These are phyloP conservation scores for Populus hybrid DNA, from an alignment of 441 rosid genomes.

Conservation along the genomic window DNA sequence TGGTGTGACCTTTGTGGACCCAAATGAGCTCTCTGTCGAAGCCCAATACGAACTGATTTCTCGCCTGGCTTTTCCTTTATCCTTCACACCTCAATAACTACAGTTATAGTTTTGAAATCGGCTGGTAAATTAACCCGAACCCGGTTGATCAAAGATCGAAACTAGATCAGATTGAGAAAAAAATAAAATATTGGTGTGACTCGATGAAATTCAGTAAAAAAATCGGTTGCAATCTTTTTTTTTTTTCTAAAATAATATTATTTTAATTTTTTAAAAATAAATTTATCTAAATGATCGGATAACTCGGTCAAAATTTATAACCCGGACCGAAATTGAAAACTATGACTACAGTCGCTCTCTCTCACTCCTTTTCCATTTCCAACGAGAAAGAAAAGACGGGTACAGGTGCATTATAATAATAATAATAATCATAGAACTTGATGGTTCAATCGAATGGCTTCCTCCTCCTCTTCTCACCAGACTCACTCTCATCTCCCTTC, in stretches of 20 bases:
- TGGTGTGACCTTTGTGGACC: background rate
- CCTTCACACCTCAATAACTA: background rate
- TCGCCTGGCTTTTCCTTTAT: background rate
- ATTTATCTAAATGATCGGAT: no score
- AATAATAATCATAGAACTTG: slow-evolving; percentile 16
- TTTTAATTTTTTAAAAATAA: no score
- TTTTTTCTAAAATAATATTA: no score
- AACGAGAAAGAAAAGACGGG: background rate
- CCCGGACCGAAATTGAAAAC: no score
- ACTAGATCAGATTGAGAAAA: no score
- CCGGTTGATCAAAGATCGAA: no score
- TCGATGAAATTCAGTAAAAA: no score
- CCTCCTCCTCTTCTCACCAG: slow-evolving; percentile 50
- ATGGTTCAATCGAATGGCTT: slow-evolving; percentile 56
- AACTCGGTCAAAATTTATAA: no score
- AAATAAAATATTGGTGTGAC: no score
- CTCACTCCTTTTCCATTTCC: background rate
- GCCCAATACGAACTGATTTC: background rate
- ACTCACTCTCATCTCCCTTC: slow-evolving; percentile 53
- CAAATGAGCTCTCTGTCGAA: background rate
- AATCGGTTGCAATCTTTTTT: no score
- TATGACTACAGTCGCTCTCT: background rate
- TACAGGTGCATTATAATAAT: background rate
- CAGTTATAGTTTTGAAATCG: no score
- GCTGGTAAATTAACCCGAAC: no score